These are phyloP conservation scores for Suillus variegatus DNA, from an alignment of 768 basidiomycete genomes.

Conservation along the genomic window DNA sequence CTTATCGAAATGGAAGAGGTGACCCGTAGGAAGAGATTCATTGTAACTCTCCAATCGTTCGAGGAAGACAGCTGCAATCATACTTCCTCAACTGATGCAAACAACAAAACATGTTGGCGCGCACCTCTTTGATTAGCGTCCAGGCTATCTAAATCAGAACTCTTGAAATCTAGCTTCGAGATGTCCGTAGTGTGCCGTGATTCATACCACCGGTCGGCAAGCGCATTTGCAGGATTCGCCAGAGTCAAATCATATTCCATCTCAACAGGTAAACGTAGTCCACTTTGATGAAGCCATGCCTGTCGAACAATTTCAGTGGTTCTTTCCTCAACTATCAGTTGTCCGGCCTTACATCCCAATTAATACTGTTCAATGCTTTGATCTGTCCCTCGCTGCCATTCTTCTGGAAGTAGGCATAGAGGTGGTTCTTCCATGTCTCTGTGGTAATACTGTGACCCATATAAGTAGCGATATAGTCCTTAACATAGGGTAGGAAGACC, in stretches of 20 bases:
- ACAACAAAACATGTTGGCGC: constrained; percentile 6
- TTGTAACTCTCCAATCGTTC: constrained; percentile 46
- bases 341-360: constrained; percentile 52
- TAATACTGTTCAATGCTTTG: constrained; percentile 47
- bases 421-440: constrained; percentile 56
- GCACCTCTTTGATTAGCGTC: constrained; percentile 53
- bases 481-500: constrained; percentile 56
- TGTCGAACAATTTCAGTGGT: constrained; percentile 15
- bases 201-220: constrained; percentile 55
- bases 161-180: constrained; percentile 40
- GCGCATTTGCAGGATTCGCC: constrained; percentile 49
- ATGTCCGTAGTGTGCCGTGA: constrained; percentile 39
- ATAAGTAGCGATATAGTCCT: constrained; percentile 56
- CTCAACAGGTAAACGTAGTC: constrained; percentile 47
- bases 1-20: constrained; percentile 43
- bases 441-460: constrained; percentile 59
- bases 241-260: constrained; percentile 56
- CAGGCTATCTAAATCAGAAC: constrained; percentile 47
- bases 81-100: not conserved
- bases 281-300: constrained; percentile 62
- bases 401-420: constrained; percentile 52
- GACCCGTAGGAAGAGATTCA: constrained; percentile 41
- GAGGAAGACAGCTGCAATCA: constrained; percentile 52
- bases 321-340: too few species aligned
- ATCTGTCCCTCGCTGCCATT: constrained; percentile 46